Evolutionary conservation across 208 protist species (phyloP).

Genomic region (Leishmania arabica): DNA sequence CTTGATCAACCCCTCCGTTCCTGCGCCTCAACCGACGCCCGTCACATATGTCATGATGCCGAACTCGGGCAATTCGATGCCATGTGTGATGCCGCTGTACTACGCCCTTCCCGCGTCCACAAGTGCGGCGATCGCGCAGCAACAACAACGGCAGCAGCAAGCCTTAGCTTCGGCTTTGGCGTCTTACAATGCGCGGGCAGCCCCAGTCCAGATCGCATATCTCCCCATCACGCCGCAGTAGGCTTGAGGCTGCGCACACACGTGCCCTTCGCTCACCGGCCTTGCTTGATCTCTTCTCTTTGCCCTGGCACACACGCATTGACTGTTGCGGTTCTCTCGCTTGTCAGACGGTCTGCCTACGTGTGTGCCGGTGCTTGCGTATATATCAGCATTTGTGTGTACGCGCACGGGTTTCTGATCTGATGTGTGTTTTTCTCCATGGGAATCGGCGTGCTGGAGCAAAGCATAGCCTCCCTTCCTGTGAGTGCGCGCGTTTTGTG

Average conservation of each 20-base stretch:
- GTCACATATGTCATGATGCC: slow-evolving; percentile 22
- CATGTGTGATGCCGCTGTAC: slow-evolving; percentile 21
- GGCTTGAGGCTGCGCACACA: background rate
- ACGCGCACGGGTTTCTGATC: background rate
- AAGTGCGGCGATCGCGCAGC: background rate
- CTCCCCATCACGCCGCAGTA: background rate
- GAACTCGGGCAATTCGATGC: background rate
- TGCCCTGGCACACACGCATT: background rate
- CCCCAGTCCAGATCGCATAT: slow-evolving; percentile 6
- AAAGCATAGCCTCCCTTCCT: background rate
- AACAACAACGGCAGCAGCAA: slow-evolving; percentile 17
- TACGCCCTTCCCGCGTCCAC: slow-evolving; percentile 17
- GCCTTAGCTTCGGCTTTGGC: background rate
- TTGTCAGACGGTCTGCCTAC: background rate
- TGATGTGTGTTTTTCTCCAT: slow-evolving; percentile 1
- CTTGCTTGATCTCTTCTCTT: background rate
- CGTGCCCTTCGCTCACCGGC: background rate
- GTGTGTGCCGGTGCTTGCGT: background rate
- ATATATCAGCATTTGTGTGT: slow-evolving; percentile 3
- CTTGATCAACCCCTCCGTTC: background rate
- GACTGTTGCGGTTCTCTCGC: background rate
- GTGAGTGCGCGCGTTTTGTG: background rate
- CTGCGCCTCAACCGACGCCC: background rate
- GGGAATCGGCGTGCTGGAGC: background rate
- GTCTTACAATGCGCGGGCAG: background rate